Evolutionary conservation across 768 basidiomycete genomes (phyloP).

Genomic region (Termitomyces sp.): DNA sequence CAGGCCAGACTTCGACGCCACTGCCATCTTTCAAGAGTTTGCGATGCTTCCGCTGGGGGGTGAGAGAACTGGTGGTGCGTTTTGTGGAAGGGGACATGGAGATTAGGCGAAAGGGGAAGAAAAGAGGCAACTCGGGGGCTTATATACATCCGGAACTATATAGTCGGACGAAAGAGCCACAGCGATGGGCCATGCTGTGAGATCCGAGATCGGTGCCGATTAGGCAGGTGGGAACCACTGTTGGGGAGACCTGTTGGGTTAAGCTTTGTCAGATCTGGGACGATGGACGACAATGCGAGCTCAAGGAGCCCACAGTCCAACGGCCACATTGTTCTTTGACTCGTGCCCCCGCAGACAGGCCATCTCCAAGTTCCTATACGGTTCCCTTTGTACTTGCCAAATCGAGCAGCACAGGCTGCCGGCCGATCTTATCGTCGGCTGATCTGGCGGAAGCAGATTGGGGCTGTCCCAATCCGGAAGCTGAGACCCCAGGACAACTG

Average conservation of each 20-base stretch:
- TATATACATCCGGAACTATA: slow-evolving; percentile 30
- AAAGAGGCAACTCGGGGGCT: slow-evolving; percentile 17
- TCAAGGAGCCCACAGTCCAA: neutral
- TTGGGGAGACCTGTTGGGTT: slow-evolving; percentile 34
- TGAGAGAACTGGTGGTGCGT: slow-evolving; percentile 34
- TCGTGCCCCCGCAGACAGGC: neutral
- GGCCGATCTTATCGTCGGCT: slow-evolving; percentile 14
- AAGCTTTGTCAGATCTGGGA: slow-evolving; percentile 19
- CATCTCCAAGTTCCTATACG: neutral
- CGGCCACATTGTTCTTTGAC: neutral
- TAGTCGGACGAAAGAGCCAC: slow-evolving; percentile 20
- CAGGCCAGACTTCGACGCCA: slow-evolving; percentile 82
- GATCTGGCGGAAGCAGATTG: slow-evolving; percentile 20
- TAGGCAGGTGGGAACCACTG: slow-evolving; percentile 45
- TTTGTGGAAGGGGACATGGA: slow-evolving; percentile 21
- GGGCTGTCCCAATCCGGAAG: slow-evolving; percentile 12
- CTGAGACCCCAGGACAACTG: slow-evolving; percentile 15
- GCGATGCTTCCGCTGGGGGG: slow-evolving; percentile 76
- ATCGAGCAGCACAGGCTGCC: slow-evolving; percentile 13
- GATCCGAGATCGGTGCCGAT: slow-evolving; percentile 47
- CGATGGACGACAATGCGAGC: neutral
- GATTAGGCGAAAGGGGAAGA: slow-evolving; percentile 13
- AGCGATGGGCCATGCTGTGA: slow-evolving; percentile 21
- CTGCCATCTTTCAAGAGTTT: slow-evolving; percentile 78
- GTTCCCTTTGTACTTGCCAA: slow-evolving; percentile 26